A percentile compares a stretch with the other conserved stretches of the same genome.
Evolutionary conservation across 768 basidiomycete genomes (phyloP).

Genomic region (Boletus sp.): DNA sequence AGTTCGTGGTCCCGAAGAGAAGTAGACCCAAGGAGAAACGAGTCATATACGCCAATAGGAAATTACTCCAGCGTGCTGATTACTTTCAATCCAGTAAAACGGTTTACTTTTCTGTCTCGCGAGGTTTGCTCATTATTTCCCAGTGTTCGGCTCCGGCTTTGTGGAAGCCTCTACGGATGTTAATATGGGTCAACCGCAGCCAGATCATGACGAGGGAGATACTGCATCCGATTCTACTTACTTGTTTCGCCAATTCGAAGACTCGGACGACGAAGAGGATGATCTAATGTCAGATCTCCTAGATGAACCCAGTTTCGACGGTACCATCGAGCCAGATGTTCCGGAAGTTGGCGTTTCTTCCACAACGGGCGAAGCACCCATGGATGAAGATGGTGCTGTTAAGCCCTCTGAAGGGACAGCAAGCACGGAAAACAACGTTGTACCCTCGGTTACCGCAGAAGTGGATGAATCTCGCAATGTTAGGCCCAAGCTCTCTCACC

Average conservation of each 20-base stretch:
- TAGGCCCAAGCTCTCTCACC: conserved; percentile 35
- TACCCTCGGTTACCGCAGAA: background rate
- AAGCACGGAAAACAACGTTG: background rate
- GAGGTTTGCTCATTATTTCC: background rate
- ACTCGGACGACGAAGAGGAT: conserved; percentile 56
- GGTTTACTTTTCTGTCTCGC: background rate
- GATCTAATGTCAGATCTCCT: conserved; percentile 36
- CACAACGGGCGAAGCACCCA: background rate
- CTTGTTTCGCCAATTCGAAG: conserved; percentile 38
- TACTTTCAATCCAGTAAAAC: conserved; percentile 73
- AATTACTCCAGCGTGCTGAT: conserved; percentile 65
- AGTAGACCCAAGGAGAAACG: conserved; percentile 37
- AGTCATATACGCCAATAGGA: conserved; percentile 66
- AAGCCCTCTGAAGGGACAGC: conserved; percentile 2
- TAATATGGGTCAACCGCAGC: conserved; percentile 21
- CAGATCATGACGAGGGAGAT: conserved; percentile 38
- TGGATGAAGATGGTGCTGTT: conserved; percentile 3
- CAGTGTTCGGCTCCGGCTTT: conserved; percentile 76
- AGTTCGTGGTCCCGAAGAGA: conserved; percentile 66
- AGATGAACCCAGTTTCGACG: conserved; percentile 34
- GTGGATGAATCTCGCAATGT: conserved; percentile 30
- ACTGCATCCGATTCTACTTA: conserved; percentile 51
- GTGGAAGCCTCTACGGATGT: conserved; percentile 49
- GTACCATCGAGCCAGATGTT: conserved; percentile 23
- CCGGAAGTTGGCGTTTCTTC: conserved; percentile 7